These are phyloP conservation scores for Knufia petricola DNA, from an alignment of 2,329 filamentous ascomycete species.

Conservation along the genomic window DNA sequence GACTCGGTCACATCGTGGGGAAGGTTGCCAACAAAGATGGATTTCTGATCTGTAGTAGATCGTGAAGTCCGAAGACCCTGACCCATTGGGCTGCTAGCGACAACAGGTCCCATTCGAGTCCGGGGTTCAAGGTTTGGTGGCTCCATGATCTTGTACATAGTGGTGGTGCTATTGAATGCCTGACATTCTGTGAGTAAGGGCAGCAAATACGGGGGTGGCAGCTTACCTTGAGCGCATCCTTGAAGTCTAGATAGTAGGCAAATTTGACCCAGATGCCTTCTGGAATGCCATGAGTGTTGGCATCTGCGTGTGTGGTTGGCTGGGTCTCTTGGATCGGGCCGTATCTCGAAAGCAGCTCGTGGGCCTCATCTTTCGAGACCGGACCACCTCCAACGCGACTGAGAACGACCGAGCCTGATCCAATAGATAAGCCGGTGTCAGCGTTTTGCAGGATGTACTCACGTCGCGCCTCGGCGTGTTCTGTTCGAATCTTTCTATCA, in stretches of 20 bases:
- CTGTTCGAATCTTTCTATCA: slow-evolving; percentile 19
- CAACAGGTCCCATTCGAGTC: slow-evolving; percentile 1
- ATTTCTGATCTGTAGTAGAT: slow-evolving; percentile 16
- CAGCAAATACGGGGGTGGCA: neutral
- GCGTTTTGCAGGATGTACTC: slow-evolving; percentile 10
- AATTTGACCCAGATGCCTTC: slow-evolving; percentile 19
- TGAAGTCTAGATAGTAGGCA: slow-evolving; percentile 22
- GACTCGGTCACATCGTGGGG: slow-evolving; percentile 14
- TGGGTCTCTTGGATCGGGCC: slow-evolving; percentile 16
- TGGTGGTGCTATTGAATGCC: slow-evolving; percentile 14
- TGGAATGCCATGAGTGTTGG: slow-evolving; percentile 5
- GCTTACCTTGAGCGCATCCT: slow-evolving; percentile 20
- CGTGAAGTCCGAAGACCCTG: slow-evolving; percentile 13
- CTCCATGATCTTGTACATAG: slow-evolving; percentile 13
- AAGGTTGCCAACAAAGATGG: slow-evolving; percentile 22
- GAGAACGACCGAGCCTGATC: slow-evolving; percentile 19
- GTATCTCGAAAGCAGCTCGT: slow-evolving; percentile 14
- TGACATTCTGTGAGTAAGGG: slow-evolving; percentile 1
- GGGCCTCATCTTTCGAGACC: slow-evolving; percentile 17
- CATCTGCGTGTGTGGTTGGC: slow-evolving; percentile 11
- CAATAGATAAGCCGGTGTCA: slow-evolving; percentile 8
- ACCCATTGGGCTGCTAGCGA: slow-evolving; percentile 7
- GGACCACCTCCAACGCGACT: slow-evolving; percentile 13
- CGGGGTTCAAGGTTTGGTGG: slow-evolving; percentile 16
- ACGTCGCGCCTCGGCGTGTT: slow-evolving; percentile 21